Evolutionary conservation across 2,329 filamentous ascomycete species (phyloP), one percentile per base, ranked within the genome.

Genomic region (Colletotrichum tanaceti): DNA sequence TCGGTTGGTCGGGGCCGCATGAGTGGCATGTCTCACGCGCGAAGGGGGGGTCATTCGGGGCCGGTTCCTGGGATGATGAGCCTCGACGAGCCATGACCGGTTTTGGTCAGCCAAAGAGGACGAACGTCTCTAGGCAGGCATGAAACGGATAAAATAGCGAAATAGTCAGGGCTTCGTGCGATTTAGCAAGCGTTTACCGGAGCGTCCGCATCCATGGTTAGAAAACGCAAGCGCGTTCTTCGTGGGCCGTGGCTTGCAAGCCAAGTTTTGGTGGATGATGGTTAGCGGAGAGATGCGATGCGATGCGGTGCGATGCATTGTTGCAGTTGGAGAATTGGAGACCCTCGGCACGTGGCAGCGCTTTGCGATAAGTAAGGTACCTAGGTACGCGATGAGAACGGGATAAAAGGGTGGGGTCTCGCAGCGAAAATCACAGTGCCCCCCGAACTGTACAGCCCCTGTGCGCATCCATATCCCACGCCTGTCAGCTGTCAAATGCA

Each of bases 1-100:
- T 68, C 66, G 66, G 60, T 68, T 59, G 62, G 64, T 59, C 22
- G 43, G 39, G 64, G 67, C 63, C 63, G 67, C 67, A 70, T 70
- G 66, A 69, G 66, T 57, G 44, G 64, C 20, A 68, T 70, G 67
- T 70, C 67, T 70, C 67, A 68, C 35, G 55, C 57, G 50, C 28
- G 14, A 38, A 22, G 43, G 55, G 41, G 41, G 53, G 67, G 63
- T 70, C 67, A 70, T 70, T 63, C 67, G 64, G 63, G 53, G 53
- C 46, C 64, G 50, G 64, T 44, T 68, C 67, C 63, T 64, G 52
- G 58, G 67, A 64, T 70, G 24, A 24, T 24, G 52, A 65, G 65
- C 58, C 43, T 46, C 38, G 24, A 46, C 38, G n/a, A 49, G n/a
- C 55, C 65, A 60, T 59, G n/a, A 22, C 53, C 54, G 46, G 52